Evolutionary conservation across 73 alveolate genomes (phyloP).

Genomic region (Effrenium voratum): DNA sequence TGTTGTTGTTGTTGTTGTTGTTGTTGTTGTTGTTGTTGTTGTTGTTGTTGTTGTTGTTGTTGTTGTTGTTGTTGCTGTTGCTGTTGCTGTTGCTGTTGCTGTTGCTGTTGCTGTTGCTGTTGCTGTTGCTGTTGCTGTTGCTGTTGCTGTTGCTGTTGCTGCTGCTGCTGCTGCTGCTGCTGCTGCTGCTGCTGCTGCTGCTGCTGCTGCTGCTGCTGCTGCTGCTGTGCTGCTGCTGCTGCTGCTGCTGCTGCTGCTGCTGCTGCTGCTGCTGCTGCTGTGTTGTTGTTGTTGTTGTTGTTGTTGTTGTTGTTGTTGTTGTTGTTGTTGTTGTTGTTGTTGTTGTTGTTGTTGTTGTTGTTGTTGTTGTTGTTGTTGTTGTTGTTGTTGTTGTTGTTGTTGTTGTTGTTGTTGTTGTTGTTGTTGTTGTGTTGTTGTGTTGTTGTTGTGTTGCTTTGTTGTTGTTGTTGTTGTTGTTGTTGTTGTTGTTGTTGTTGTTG

Average conservation of each 20-base stretch:
- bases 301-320: not conserved
- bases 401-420: not conserved
- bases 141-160: not conserved
- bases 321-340: not conserved
- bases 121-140: not conserved
- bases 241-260: not conserved
- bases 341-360: not conserved
- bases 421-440: not conserved
- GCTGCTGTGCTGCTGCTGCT: not conserved
- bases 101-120: not conserved
- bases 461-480: not conserved
- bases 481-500: not conserved
- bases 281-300: not conserved
- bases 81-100: not conserved
- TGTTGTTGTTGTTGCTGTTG: conserved; percentile 3
- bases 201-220: not conserved
- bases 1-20: not conserved
- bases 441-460: not conserved
- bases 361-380: not conserved
- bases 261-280: not conserved
- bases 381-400: not conserved
- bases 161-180: not conserved
- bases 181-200: not conserved
- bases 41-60: not conserved
- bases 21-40: not conserved